Evolutionary conservation across 2,329 filamentous ascomycete genomes (phyloP), one percentile per base, ranked within the genome.

Genomic region (Paecilomyces niveus): DNA sequence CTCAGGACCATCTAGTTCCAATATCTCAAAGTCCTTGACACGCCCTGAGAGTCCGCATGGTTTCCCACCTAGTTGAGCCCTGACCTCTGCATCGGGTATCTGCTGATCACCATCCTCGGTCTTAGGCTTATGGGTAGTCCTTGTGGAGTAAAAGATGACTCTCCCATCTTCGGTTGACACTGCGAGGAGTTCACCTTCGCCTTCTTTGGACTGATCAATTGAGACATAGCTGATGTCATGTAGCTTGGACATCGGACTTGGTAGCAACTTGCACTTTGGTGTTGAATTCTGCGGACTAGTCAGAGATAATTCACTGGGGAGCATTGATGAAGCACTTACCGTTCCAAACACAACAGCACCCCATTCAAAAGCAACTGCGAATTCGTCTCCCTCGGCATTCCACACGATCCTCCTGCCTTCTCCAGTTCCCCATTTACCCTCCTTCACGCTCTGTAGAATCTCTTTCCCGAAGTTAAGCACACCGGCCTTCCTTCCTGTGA

Each of bases 401-500:
- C 94, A 99, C 1, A 86, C 82, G 18, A 97, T 90, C 64, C 83
- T 85, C 57, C 89, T 81, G 3, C 92, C 93, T 71, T 97, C 94
- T 11, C 93, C 92, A 52, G 85, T 87, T 52, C 86, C 85, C 72
- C 88, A 87, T 72, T 85, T 86, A 51, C 86, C 84, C 77, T 96
- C 91, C 53, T 90, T 90, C 10, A 89, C 84, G 65, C 89, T 85
- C 52, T 84, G 80, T 56, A 97, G 79, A 67, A 94, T 81, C 0
- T 87, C 84, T 58, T 84, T 82, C 63, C 83, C 84, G 72, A 97
- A 97, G 71, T 90, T 94, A 65, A 99, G 78, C 56, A 96, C 92
- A 31, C 92, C 91, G 0, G 92, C 92, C 78, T 96, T 97, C 78
- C 93, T 96, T 15, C 92, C 94, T 2, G 93, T 97, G 64, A 97